Percentiles rank a stretch among this genome's conserved stretches.
These are phyloP conservation scores for Sugiyamaella smithiae DNA, from an alignment of 805 yeast species.

Conservation along the genomic window DNA sequence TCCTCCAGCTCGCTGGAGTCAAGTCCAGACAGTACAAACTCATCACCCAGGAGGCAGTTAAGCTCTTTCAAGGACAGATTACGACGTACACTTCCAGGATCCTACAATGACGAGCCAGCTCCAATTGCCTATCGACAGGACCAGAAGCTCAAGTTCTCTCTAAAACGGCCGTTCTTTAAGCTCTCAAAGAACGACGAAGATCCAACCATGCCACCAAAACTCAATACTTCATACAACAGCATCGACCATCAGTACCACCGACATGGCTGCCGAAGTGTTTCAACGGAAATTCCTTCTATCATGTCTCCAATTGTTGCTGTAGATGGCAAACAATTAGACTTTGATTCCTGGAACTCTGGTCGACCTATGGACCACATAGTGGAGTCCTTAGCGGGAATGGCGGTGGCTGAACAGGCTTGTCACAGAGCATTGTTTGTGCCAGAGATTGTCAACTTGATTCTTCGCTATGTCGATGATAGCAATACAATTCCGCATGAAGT, in stretches of 20 bases:
- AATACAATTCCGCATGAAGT: slow-evolving; percentile 59
- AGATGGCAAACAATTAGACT: neutral
- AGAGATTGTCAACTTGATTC: slow-evolving; percentile 63
- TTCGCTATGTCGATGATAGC: slow-evolving; percentile 57
- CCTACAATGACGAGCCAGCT: neutral
- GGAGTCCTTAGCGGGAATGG: slow-evolving; percentile 1
- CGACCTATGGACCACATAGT: neutral
- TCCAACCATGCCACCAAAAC: neutral
- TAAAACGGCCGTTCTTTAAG: slow-evolving; percentile 1
- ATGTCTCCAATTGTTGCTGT: neutral
- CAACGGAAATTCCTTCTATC: slow-evolving; percentile 1
- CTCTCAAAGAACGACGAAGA: neutral
- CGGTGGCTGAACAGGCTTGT: neutral
- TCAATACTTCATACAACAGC: neutral
- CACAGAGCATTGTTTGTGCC: slow-evolving; percentile 66
- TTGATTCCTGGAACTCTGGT: neutral
- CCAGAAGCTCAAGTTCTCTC: slow-evolving; percentile 2
- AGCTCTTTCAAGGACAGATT: neutral
- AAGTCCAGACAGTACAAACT: neutral
- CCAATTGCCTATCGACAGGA: neutral
- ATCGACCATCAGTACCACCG: neutral
- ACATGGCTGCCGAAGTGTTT: slow-evolving; percentile 4
- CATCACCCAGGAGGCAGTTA: neutral
- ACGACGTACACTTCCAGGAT: neutral
- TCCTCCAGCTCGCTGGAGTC: neutral